Percentiles rank a stretch among this genome's conserved stretches.
Conservation (phyloP, 306 rosid genomes). For the Hylodesmum podocarpum region DNA sequence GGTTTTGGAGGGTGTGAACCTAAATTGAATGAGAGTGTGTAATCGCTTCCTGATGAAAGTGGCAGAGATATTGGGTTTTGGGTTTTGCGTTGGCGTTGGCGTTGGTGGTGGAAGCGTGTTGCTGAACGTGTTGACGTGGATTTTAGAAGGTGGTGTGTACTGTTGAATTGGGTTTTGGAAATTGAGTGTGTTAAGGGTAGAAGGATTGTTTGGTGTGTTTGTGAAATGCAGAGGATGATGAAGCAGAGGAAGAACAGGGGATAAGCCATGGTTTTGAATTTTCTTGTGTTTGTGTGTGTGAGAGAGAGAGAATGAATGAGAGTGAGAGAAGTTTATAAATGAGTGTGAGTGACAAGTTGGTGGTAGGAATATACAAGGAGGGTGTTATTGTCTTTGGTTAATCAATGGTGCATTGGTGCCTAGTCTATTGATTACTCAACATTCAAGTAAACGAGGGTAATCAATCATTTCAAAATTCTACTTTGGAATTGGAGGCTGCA, state of each 20-base stretch:
- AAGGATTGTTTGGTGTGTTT: constrained; percentile 34
- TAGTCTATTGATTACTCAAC: not conserved
- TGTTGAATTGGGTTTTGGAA: constrained; percentile 61
- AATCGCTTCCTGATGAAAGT: constrained; percentile 86
- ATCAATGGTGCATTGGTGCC: not conserved
- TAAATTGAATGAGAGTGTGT: constrained; percentile 67
- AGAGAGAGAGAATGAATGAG: too few species aligned
- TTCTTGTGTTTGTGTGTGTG: too few species aligned
- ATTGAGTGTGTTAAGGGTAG: constrained; percentile 69
- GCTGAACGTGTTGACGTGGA: constrained; percentile 63
- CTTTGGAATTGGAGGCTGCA: not conserved
- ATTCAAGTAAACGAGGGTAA: not conserved
- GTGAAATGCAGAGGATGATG: constrained; percentile 43
- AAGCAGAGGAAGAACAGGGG: constrained; percentile 45
- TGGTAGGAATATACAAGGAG: constrained; percentile 13
- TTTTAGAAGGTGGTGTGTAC: constrained; percentile 75
- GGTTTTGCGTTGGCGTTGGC: constrained; percentile 40
- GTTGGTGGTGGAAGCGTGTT: constrained; percentile 58
- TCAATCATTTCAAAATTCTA: not conserved
- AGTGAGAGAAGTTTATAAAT: constrained; percentile 16
- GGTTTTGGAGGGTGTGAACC: constrained; percentile 55
- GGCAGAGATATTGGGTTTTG: constrained; percentile 58
- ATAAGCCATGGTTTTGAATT: constrained; percentile 50
- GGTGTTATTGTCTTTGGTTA: not conserved
- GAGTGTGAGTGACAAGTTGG: constrained; percentile 5